Evolutionary conservation across 2,329 filamentous ascomycete species (phyloP), one percentile per base, ranked within the genome.

Genomic region (Penicillium frequentans): DNA sequence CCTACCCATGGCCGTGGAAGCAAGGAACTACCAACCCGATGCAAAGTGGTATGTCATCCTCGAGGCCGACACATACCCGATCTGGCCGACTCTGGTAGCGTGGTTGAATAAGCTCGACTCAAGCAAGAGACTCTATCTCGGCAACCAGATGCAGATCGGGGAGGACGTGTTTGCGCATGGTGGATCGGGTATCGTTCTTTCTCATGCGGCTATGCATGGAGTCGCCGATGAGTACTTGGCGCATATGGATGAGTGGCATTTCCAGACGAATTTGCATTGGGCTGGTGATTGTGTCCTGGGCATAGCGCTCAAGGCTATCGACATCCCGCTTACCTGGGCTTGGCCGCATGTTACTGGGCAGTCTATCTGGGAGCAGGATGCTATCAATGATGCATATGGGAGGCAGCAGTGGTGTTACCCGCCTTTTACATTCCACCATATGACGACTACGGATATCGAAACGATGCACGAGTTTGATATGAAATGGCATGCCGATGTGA

Each of bases 1-100:
- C 57, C 66, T 83, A n/a, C 81, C 81, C 7, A 77, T 82, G 71
- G 75, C 81, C n/a, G 78, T 82, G 54, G 75, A 78, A 56, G 76
- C 80, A 3, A 73, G 75, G 37, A 67, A 69, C 26, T 64, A 72
- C 56, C 55, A 59, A 10, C 80, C 80, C 1, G 67, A 80, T n/a
- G 77, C 78, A 43, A 79, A 79, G 49, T 86, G 82, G 82, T 85
- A 79, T 57, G 71, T 83, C 46, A 84, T 85, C 64, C 74, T 83
- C 6, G 82, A 85, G 62, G 77, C 80, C 2, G 83, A 86, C 63
- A 83, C 81, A 0, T 84, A 82, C 61, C 68, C 84, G 16, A 68
- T 83, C 46, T 82, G 82, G 73, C 69, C 74, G 46, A 82, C 81
- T 53, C 61, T 84, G 37, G 61, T 82, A n/a, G 70, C 72, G 14